phyloP scores from a whole-genome alignment of 139 green algal species.

The Chlamydomonas incerta region DNA sequence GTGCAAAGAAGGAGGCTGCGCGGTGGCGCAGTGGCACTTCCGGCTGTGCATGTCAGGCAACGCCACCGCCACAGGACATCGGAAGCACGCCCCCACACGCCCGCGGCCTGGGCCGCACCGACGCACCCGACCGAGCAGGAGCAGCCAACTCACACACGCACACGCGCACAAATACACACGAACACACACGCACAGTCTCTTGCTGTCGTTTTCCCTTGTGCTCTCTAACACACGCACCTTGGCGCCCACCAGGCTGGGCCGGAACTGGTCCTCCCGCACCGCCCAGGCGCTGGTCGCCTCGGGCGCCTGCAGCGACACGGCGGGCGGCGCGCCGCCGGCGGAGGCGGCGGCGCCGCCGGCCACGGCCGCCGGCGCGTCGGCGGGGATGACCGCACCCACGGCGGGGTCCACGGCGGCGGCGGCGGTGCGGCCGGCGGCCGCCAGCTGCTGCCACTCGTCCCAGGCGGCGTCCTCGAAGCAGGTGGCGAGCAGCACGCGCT shows the following conservation, averaged over 20 bases:
- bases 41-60: no score
- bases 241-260: slow-evolving; percentile 73
- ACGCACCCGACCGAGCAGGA: no score
- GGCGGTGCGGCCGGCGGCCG: not conserved
- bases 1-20: no score
- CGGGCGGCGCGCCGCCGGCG: not conserved
- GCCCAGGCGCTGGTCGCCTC: slow-evolving; percentile 29
- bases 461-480: slow-evolving; percentile 79
- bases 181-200: no score
- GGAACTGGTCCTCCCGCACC: slow-evolving; percentile 66
- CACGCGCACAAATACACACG: no score
- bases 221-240: slow-evolving; percentile 58
- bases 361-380: not conserved
- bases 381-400: slow-evolving; percentile 22
- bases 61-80: no score
- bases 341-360: not conserved
- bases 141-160: no score
- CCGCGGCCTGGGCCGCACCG: no score
- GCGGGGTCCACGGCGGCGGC: slow-evolving; percentile 19
- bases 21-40: no score
- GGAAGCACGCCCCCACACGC: no score
- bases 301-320: slow-evolving; percentile 20
- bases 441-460: slow-evolving; percentile 20
- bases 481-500: slow-evolving; percentile 83
- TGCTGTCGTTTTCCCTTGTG: no score